A percentile compares a stretch with the other conserved stretches of the same genome.
Conservation (phyloP, 169 alveolate species). For the Cyclospora cayetanensis region DNA sequence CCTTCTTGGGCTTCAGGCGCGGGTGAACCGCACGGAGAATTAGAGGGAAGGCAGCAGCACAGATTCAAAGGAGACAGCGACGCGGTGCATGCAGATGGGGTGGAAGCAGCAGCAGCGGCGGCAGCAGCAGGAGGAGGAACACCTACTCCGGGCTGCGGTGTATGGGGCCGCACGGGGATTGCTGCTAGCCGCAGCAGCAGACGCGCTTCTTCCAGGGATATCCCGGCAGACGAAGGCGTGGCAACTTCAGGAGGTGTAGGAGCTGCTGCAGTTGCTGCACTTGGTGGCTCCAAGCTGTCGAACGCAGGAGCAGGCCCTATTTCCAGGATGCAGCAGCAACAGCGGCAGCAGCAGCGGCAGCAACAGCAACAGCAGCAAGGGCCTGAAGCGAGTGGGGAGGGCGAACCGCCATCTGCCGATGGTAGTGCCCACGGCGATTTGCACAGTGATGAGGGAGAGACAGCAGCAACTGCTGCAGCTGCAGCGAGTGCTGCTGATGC, state of each 20-base stretch:
- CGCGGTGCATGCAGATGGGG: not conserved
- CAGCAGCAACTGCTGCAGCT: too few species aligned
- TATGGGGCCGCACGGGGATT: slow-evolving; percentile 37
- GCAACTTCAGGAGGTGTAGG: not conserved
- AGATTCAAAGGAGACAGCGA: slow-evolving; percentile 14
- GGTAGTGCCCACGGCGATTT: not conserved
- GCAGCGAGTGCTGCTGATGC: slow-evolving; percentile 16
- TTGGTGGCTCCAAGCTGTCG: not conserved
- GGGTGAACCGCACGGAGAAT: not conserved
- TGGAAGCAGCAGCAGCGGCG: not conserved
- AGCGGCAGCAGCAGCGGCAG: slow-evolving; percentile 36
- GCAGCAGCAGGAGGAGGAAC: not conserved
- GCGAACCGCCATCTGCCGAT: too few species aligned
- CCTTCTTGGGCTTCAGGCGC: not conserved
- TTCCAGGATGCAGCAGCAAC: not conserved
- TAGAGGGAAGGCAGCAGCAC: slow-evolving; percentile 6
- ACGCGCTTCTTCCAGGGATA: not conserved
- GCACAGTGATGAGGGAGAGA: not conserved
- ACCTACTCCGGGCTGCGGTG: slow-evolving; percentile 35
- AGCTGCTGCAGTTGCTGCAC: not conserved
- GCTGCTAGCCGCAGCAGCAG: not conserved
- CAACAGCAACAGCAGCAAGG: not conserved
- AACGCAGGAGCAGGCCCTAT: not conserved
- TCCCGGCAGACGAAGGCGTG: not conserved
- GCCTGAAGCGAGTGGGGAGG: not conserved